Base-by-base conservation (phyloP, 78 protist species). In the Capsaspora owczarzaki region DNA sequence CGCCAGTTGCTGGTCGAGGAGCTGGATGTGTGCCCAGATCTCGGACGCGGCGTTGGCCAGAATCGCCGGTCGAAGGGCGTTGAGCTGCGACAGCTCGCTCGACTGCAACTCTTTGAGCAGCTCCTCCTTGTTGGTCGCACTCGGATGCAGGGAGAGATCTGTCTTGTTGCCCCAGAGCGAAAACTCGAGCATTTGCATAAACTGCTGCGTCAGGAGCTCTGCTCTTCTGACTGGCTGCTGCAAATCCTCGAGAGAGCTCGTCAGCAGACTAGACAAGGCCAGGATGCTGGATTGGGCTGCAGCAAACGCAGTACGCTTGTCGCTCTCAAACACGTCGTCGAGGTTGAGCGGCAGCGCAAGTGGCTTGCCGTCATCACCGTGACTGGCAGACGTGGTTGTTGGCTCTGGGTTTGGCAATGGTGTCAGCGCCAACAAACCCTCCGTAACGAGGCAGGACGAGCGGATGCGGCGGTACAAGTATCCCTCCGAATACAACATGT, bases 391-490 rank as follows among this genome's bases (percentile, higher is more conserved):
- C 56, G n/a, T 20, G 16, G 16, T 16, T 20, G 66, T 25, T 25
- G 4, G 25, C 14, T 16, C 25, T 16, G 25, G 35, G 66, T 25
- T 25, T 56, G 29, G 2, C 4, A 16, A 12, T 29, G 12, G 33
- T 2, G 4, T 56, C 66, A 56, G 33, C 4, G 66, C 25, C 2
- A 33, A 1, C 41, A 61, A 33, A 33, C 22, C 2, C 16, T 6
- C 6, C 38, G 70, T 33, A 16, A 4, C 4, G 5, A 29, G 27
- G 60, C 3, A 10, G 77, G 46, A 10, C 29, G 2, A 16, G 60
- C 20, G 46, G 60, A 71, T 44, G n/a, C 77, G 77, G 25, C 77
- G 77, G 14, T 71, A 71, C 77, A 71, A 44, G 77, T 43, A 71
- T 22, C 77, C 42, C 60, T 71, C 77, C 10, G 77, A 5, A 14